phyloP scores from a whole-genome alignment of 108 stramenopile genomes.

The Cyclotella choctawhatcheeana region DNA sequence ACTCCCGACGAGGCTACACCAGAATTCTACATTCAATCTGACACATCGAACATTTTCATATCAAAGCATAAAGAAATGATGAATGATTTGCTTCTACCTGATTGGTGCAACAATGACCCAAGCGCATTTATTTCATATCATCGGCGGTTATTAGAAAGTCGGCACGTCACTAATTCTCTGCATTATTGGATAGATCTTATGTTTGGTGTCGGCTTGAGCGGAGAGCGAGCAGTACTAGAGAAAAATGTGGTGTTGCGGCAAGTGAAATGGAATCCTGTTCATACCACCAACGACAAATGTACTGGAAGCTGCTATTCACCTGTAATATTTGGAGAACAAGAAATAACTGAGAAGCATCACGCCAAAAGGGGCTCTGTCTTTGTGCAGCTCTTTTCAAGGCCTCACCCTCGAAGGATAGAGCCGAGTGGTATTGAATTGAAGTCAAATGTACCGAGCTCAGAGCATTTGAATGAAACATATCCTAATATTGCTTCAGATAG shows the following conservation, averaged over 20 bases:
- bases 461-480: not conserved
- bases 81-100: slow-evolving; percentile 42
- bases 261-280: slow-evolving; percentile 16
- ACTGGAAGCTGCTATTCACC: slow-evolving; percentile 26
- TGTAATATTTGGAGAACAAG: not conserved
- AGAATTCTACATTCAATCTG: slow-evolving; percentile 61
- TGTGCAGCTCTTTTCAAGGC: slow-evolving; percentile 34
- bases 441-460: not conserved
- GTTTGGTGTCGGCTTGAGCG: slow-evolving; percentile 63
- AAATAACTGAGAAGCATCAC: not conserved
- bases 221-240: slow-evolving; percentile 58
- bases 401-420: slow-evolving; percentile 12
- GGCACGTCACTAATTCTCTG: slow-evolving; percentile 50
- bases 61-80: slow-evolving; percentile 50
- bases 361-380: slow-evolving; percentile 6
- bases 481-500: not conserved
- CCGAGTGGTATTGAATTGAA: not conserved
- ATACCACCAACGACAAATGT: slow-evolving; percentile 8
- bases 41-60: slow-evolving; percentile 53
- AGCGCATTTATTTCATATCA: slow-evolving; percentile 48
- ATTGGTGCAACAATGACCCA: slow-evolving; percentile 42
- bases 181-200: slow-evolving; percentile 78
- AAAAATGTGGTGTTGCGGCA: slow-evolving; percentile 59
- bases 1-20: slow-evolving; percentile 81
- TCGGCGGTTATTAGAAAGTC: slow-evolving; percentile 60